These are phyloP conservation scores for Beauveria medogensis DNA, from an alignment of 2,329 filamentous ascomycete species.

Conservation along the genomic window DNA sequence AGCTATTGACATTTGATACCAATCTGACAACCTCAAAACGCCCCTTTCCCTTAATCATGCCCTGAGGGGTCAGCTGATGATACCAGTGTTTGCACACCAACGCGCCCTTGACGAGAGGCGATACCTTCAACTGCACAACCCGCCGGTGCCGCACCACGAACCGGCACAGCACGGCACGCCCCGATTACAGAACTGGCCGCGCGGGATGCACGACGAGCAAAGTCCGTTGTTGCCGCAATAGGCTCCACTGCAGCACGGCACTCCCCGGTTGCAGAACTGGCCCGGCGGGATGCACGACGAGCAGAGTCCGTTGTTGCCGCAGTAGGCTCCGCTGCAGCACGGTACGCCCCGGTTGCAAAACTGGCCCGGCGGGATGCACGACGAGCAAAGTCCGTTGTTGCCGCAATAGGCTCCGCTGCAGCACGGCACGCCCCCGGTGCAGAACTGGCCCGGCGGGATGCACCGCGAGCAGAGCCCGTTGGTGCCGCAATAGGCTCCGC, in stretches of 20 bases:
- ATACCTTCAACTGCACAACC: background rate
- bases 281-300: background rate
- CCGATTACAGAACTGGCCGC: slow-evolving; percentile 1
- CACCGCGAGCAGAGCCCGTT: background rate
- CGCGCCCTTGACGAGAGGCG: no score
- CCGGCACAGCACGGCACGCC: slow-evolving; percentile 5
- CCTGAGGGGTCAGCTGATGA: no score
- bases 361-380: background rate
- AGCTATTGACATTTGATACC: background rate
- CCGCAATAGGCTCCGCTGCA: background rate
- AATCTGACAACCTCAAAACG: no score
- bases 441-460: background rate
- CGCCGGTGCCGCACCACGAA: background rate
- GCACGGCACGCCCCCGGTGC: slow-evolving; percentile 3
- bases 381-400: background rate
- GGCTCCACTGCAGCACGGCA: background rate
- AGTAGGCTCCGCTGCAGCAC: background rate
- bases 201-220: background rate
- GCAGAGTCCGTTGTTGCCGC: background rate
- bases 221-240: background rate
- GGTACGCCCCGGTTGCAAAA: slow-evolving; percentile 2
- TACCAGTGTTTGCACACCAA: no score
- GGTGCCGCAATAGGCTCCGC: background rate
- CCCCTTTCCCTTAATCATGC: no score
- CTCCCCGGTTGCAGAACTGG: background rate